phyloP scores from a whole-genome alignment of 352 stramenopile genomes.

The Globisporangium solare region DNA sequence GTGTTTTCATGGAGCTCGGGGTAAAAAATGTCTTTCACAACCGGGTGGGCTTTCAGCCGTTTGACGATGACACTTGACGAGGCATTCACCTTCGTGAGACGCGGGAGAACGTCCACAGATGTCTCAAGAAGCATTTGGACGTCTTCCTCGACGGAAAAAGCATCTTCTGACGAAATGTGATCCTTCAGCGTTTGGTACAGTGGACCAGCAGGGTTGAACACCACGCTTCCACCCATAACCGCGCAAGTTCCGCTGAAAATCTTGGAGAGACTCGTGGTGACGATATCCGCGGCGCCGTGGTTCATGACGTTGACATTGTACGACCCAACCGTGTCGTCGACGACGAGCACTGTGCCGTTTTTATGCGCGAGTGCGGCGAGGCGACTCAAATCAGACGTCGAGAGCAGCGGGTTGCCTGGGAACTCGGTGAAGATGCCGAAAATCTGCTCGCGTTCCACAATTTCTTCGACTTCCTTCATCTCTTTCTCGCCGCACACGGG shows the following conservation, averaged over 20 bases:
- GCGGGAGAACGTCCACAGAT: conserved; percentile 66
- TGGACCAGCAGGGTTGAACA: conserved; percentile 73
- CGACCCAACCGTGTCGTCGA: conserved; percentile 89
- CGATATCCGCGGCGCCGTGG: conserved; percentile 71
- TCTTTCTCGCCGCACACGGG: conserved; percentile 62
- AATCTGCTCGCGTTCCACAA: conserved; percentile 69
- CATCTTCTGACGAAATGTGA: conserved; percentile 36
- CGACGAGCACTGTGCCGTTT: conserved; percentile 82
- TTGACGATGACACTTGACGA: conserved; percentile 65
- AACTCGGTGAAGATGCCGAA: conserved; percentile 92
- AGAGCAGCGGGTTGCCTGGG: conserved; percentile 89
- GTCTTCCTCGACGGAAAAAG: conserved; percentile 63
- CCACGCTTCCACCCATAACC: conserved; percentile 89
- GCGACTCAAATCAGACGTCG: conserved; percentile 73
- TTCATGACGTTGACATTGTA: conserved; percentile 91
- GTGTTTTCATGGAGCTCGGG: conserved; percentile 48
- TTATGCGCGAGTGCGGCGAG: conserved; percentile 81
- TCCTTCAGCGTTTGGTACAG: conserved; percentile 39
- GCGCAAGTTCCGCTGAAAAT: conserved; percentile 90
- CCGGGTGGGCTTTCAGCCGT: conserved; percentile 60
- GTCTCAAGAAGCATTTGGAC: conserved; percentile 39
- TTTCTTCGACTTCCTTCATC: conserved; percentile 53
- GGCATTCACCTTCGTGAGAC: conserved; percentile 75
- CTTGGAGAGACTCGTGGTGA: conserved; percentile 92
- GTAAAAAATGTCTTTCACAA: conserved; percentile 87